Conservation (phyloP, 2,329 filamentous ascomycete species). For the Geosmithia putterillii region DNA sequence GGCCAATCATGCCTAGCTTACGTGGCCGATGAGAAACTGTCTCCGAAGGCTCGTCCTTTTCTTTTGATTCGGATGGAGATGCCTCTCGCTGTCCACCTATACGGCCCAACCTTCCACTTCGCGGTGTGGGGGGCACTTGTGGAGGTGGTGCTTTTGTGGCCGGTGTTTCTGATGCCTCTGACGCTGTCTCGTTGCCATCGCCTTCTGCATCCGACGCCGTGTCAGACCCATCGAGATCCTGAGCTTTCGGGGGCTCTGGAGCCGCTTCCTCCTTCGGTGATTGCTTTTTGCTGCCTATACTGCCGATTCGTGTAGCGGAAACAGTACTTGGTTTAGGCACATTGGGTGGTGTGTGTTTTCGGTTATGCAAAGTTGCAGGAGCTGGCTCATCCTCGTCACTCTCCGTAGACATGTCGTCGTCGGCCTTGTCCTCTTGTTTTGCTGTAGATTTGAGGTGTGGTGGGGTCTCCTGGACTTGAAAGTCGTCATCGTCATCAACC, state of each 20-base stretch:
- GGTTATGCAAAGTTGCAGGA: not conserved
- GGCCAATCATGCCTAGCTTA: constrained; percentile 22
- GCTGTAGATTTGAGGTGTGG: constrained; percentile 8
- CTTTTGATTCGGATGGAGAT: not conserved
- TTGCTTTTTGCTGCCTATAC: not conserved
- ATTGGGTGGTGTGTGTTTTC: not conserved
- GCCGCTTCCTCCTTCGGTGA: not conserved
- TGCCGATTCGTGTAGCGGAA: not conserved
- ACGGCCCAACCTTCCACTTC: constrained; percentile 22
- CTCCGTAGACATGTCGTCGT: constrained; percentile 3
- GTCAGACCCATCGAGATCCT: not conserved
- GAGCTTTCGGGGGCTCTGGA: not conserved
- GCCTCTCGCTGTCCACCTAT: constrained; percentile 21
- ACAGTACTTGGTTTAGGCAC: not conserved
- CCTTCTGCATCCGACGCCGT: constrained; percentile 4
- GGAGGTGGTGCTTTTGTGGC: not conserved
- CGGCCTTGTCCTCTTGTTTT: not conserved
- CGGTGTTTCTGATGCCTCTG: constrained; percentile 10
- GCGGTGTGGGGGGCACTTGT: not conserved
- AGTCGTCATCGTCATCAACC: constrained; percentile 32
- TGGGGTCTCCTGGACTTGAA: constrained; percentile 37
- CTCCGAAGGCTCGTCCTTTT: not conserved
- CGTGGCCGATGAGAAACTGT: constrained; percentile 1
- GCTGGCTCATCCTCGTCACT: constrained; percentile 3
- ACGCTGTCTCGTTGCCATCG: constrained; percentile 24